Evolutionary conservation across 192 early-diverging fungal genomes (phyloP).

Genomic region (Physocladia obscura): DNA sequence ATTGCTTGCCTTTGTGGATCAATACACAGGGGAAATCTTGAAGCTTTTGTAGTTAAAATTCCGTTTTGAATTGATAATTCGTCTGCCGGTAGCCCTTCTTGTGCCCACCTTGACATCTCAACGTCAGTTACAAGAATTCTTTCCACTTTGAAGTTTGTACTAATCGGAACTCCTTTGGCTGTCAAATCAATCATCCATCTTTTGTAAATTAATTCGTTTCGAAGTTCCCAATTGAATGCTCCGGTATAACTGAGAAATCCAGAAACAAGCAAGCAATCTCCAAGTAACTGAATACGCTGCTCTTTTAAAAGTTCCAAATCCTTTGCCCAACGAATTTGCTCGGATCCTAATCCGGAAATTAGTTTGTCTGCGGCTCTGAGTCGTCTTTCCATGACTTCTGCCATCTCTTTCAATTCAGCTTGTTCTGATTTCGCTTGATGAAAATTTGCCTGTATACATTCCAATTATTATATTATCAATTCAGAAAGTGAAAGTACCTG

Average conservation of each 20-base stretch:
- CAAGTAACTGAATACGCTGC: slow-evolving; percentile 55
- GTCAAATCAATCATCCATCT: slow-evolving; percentile 53
- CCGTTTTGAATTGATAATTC: slow-evolving; percentile 66
- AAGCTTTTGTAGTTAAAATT: slow-evolving; percentile 60
- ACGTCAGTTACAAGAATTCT: slow-evolving; percentile 56
- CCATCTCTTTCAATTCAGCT: slow-evolving; percentile 62
- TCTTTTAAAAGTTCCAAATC: slow-evolving; percentile 55
- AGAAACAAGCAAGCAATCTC: slow-evolving; percentile 60
- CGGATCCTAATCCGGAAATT: slow-evolving; percentile 60
- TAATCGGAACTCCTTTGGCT: slow-evolving; percentile 45
- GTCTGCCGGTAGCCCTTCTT: slow-evolving; percentile 62
- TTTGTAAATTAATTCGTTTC: slow-evolving; percentile 61
- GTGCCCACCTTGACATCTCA: slow-evolving; percentile 59
- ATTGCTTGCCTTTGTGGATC: slow-evolving; percentile 63
- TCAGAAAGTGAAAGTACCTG: slow-evolving; percentile 28
- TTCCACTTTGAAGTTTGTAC: slow-evolving; percentile 51
- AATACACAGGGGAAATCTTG: slow-evolving; percentile 63
- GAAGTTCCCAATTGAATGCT: slow-evolving; percentile 64
- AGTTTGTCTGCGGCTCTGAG: slow-evolving; percentile 62
- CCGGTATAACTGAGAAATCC: slow-evolving; percentile 64
- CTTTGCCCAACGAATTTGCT: slow-evolving; percentile 60
- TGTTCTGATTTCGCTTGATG: slow-evolving; percentile 62
- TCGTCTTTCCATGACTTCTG: slow-evolving; percentile 63
- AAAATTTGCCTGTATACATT: slow-evolving; percentile 39
- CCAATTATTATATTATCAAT: neutral